Evolutionary conservation across 2,329 filamentous ascomycete genomes (phyloP).

Genomic region (Clathrospora elynae): DNA sequence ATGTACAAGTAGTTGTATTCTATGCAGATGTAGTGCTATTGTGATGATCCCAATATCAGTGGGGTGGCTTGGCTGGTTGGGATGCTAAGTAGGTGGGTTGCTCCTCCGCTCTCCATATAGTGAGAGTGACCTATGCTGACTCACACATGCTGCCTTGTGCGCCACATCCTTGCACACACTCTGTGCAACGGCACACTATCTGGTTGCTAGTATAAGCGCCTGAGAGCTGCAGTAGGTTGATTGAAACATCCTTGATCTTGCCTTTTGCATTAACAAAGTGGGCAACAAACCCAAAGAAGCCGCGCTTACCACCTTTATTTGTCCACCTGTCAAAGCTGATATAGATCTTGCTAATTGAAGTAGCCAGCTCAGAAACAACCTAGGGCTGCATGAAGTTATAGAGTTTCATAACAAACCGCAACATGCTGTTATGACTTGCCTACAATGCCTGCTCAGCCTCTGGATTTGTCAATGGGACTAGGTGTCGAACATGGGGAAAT

Average conservation of each 20-base stretch:
- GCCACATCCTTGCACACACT: too few relatives aligned
- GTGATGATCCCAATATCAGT: too few relatives aligned
- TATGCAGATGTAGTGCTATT: too few relatives aligned
- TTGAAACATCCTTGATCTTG: neutral
- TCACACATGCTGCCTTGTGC: too few relatives aligned
- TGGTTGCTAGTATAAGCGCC: neutral
- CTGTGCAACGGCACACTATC: too few relatives aligned
- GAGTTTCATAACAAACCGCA: constrained; percentile 1
- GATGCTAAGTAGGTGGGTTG: too few relatives aligned
- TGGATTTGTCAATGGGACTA: constrained; percentile 1
- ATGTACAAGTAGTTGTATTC: too few relatives aligned
- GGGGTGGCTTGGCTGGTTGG: too few relatives aligned
- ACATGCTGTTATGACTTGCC: neutral
- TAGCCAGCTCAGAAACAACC: neutral
- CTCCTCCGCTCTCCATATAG: too few relatives aligned
- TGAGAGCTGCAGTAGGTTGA: neutral
- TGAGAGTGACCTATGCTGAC: too few relatives aligned
- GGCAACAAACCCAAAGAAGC: neutral
- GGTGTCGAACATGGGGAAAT: too few relatives aligned
- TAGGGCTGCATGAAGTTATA: constrained; percentile 1
- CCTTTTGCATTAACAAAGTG: neutral
- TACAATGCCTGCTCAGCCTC: neutral
- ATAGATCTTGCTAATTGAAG: neutral
- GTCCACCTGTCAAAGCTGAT: neutral
- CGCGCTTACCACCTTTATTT: constrained; percentile 1